Evolutionary conservation across 2,329 filamentous ascomycete species (phyloP), one percentile per base, ranked within the genome.

Genomic region (Aspergillus quadrilineatus): DNA sequence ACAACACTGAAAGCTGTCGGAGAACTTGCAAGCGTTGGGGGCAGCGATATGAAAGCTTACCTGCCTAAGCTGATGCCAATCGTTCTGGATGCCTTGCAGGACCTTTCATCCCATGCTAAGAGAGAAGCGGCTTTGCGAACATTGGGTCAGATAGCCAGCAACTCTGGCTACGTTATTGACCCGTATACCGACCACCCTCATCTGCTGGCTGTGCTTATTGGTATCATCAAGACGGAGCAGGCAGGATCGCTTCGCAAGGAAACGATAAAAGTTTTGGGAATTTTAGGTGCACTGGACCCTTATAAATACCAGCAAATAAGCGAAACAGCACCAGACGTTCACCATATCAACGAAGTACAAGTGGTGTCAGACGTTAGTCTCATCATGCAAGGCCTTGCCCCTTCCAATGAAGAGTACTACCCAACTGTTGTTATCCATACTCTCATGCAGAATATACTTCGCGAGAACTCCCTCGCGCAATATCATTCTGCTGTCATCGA

Each of bases 361-460:
- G 78, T 80, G 7, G 81, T 96, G 66, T 96, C 93, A 0, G 94
- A 99, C 73, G 95, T 99, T 45, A 94, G 92, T 3, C 82, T 99
- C 30, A 97, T 99, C 81, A 99, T 99, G 93, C 92, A 90, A 42
- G 94, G 95, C 12, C 81, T 97, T 41, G 97, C 92, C 0, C 95
- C 94, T 0, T 97, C 93, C 0, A 96, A 90, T 68, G 96, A 99
- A 69, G 94, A 99, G 67, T 99, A 99, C 74, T 99, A 96, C 69
- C 94, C 94, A 0, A 99, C 94, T 0, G 92, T 99, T 15, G 94
- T 97, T 46, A 97, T 99, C 70, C 96, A 96, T 67, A 95, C 94
- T 1, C 82, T 99, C 9, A 86, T 99, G 67, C 88, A 92, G 56
- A 80, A 78, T 55, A 92, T 99, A 63, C 77, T 99, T 36, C 95